Evolutionary conservation across 2,329 filamentous ascomycete genomes (phyloP), one percentile per base, ranked within the genome.

Genomic region (Exophiala viscosa): DNA sequence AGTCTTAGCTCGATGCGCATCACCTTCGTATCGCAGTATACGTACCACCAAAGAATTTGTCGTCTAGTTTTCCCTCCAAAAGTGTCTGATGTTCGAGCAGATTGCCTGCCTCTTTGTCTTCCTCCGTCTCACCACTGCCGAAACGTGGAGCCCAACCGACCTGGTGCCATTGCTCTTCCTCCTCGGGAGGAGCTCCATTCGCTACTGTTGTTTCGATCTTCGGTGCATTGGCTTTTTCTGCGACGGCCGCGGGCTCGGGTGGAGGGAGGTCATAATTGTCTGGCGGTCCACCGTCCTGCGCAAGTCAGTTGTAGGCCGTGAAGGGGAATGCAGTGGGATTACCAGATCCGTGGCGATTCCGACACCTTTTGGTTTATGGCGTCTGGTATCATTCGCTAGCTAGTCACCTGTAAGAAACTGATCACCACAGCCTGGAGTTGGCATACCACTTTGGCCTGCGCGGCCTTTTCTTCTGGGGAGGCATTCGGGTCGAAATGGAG

Each of bases 121-220:
- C 71, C 11, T 67, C 61, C 3, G 70, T 72, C 48, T 71, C 67
- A 50, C 69, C 61, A 17, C 63, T 66, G 69, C 90, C 90, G 67
- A 96, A 90, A 58, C 83, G 83, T 36, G 93, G 93, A 11, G 88
- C 85, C 93, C 93, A 97, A 45, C 93, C 93, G 5, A 90, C 89
- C 71, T 78, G 63, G 72, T 79, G 69, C 75, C 81, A 65, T 80
- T 76, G 73, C 57, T 81, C 80, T 54, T 79, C 76, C 35, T 77
- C 74, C 47, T 77, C 72, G 7, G 48, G 52, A 31, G 47, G 34
- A 18, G 72, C 70, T 50, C 75, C 83, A 61, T 80, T 79, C 36
- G 69, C 64, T 45, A 62, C 72, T 51, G 77, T 74, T 57, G 81
- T 66, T 52, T 75, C 67, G 63, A 78, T 76, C 45, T 76, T 76